These are phyloP conservation scores for Solanum tarapatanum DNA, from an alignment of 257 asterid species.

Conservation along the genomic window DNA sequence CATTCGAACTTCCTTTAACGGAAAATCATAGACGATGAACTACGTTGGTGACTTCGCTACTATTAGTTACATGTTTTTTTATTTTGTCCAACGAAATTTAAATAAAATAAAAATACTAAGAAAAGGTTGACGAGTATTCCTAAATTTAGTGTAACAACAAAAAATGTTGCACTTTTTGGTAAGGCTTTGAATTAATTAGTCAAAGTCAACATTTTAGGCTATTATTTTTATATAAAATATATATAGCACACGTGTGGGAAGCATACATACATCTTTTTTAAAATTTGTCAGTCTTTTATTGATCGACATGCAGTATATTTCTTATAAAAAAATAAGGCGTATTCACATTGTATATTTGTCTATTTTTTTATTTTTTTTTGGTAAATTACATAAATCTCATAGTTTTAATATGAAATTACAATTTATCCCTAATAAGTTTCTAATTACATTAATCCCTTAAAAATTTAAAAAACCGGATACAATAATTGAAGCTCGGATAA, in stretches of 20 bases:
- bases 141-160: constrained; percentile 9
- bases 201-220: constrained; percentile 16
- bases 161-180: neutral
- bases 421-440: too few species aligned
- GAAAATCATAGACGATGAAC: neutral
- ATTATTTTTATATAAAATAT: neutral
- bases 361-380: too few species aligned
- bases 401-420: too few species aligned
- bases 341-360: neutral
- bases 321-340: neutral
- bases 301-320: neutral
- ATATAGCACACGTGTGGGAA: neutral
- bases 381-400: too few species aligned
- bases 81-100: neutral
- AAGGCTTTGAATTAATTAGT: neutral
- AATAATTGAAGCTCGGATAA: too few species aligned
- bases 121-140: neutral
- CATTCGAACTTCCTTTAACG: neutral
- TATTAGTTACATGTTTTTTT: neutral
- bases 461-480: too few species aligned
- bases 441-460: too few species aligned
- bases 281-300: neutral
- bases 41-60: neutral
- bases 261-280: neutral
- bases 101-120: neutral